phyloP scores from a whole-genome alignment of 108 stramenopile genomes.

The Aureococcus anophagefferens region DNA sequence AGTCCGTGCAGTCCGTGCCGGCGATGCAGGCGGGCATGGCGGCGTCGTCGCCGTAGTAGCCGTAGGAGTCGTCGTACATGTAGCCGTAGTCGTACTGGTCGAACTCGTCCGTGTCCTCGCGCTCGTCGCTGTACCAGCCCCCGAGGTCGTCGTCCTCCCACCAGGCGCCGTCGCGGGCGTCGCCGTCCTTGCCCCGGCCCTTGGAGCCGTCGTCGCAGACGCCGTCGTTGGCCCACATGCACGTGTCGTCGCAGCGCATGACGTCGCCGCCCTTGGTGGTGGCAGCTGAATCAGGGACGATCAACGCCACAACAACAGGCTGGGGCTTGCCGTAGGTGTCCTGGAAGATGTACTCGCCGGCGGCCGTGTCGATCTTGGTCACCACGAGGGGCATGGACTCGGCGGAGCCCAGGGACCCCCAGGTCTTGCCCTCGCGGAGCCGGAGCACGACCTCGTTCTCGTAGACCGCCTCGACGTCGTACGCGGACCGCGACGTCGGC shows the following conservation, averaged over 20 bases:
- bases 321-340: background rate
- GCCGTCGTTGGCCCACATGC: slow-evolving; percentile 16
- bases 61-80: slow-evolving; percentile 6
- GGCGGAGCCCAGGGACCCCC: background rate
- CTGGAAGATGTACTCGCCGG: slow-evolving; percentile 1
- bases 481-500: background rate
- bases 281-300: background rate
- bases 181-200: background rate
- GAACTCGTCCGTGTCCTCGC: slow-evolving; percentile 12
- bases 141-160: slow-evolving; percentile 30
- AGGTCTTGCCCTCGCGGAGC: background rate
- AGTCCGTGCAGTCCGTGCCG: slow-evolving; percentile 43
- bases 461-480: background rate
- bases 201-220: slow-evolving; percentile 18
- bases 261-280: background rate
- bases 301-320: background rate
- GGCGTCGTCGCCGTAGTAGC: slow-evolving; percentile 12
- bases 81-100: slow-evolving; percentile 14
- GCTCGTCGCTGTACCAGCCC: slow-evolving; percentile 3
- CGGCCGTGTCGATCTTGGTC: background rate
- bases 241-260: slow-evolving; percentile 13
- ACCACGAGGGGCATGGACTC: background rate
- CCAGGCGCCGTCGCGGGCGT: slow-evolving; percentile 7
- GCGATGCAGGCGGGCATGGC: slow-evolving; percentile 27
- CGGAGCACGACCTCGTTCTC: background rate